Conservation (phyloP, 2,329 filamentous ascomycete genomes). For the Talaromyces islandicus region DNA sequence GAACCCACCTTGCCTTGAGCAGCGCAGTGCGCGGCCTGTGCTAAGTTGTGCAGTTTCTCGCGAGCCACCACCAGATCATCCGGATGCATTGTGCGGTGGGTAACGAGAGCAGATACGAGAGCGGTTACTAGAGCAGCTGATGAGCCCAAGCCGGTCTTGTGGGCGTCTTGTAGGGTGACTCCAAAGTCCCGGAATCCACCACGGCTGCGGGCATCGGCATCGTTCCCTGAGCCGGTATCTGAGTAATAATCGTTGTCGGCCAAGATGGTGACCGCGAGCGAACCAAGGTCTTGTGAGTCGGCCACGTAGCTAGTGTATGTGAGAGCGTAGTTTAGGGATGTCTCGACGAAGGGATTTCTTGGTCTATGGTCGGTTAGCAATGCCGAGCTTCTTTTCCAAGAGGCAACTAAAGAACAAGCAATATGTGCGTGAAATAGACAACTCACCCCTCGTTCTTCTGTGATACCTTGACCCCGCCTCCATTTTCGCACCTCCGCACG, state of each 20-base stretch:
- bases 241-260: slow-evolving; percentile 98
- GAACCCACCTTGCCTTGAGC: slow-evolving; percentile 95
- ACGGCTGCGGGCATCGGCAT: slow-evolving; percentile 25
- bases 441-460: slow-evolving; percentile 47
- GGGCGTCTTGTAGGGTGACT: slow-evolving; percentile 67
- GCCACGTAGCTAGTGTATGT: slow-evolving; percentile 61
- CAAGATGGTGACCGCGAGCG: slow-evolving; percentile 75
- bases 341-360: slow-evolving; percentile 85
- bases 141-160: slow-evolving; percentile 94
- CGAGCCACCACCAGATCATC: slow-evolving; percentile 45
- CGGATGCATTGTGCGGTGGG: slow-evolving; percentile 38
- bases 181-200: slow-evolving; percentile 70
- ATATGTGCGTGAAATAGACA: too few species aligned
- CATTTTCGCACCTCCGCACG: slow-evolving; percentile 62
- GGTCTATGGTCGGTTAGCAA: slow-evolving; percentile 31
- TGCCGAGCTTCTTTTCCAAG: not conserved
- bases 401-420: not conserved
- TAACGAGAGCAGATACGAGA: slow-evolving; percentile 53
- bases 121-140: slow-evolving; percentile 90
- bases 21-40: slow-evolving; percentile 88
- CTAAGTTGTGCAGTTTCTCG: slow-evolving; percentile 76
- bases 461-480: slow-evolving; percentile 74
- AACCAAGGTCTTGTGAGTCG: slow-evolving; percentile 52
- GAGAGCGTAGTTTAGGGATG: slow-evolving; percentile 77
- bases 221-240: slow-evolving; percentile 46